Evolutionary conservation across 257 asterid genomes (phyloP).

Genomic region (Solanum chilense): DNA sequence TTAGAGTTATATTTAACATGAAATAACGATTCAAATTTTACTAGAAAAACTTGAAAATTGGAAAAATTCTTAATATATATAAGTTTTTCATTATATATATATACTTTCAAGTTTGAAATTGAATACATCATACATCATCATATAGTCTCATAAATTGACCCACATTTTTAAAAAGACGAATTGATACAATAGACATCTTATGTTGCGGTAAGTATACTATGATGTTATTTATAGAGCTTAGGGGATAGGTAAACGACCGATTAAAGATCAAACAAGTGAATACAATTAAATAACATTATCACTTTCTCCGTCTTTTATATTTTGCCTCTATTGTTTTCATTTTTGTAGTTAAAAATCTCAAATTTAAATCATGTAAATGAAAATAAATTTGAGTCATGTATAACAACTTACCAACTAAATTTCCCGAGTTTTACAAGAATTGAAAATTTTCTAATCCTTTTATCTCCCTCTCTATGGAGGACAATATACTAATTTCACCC

Average conservation of each 20-base stretch:
- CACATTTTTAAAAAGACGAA: too few relatives aligned
- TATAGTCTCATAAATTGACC: neutral
- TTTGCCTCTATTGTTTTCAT: neutral
- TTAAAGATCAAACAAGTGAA: neutral
- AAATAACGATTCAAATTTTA: neutral
- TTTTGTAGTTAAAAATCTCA: neutral
- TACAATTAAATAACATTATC: neutral
- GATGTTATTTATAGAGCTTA: neutral
- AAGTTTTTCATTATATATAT: neutral
- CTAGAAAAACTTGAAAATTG: neutral
- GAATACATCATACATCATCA: neutral
- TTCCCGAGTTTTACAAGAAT: too few relatives aligned
- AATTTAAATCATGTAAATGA: neutral
- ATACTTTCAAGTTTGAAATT: neutral
- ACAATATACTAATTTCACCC: too few relatives aligned
- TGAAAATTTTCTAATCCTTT: too few relatives aligned
- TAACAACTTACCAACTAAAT: neutral
- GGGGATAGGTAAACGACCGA: neutral
- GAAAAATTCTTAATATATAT: neutral
- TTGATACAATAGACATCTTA: neutral
- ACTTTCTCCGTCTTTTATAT: neutral
- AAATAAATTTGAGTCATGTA: neutral
- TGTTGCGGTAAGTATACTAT: neutral
- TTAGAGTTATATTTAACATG: neutral
- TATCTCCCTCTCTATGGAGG: too few relatives aligned